These are phyloP conservation scores for Immersiella caudata DNA, from an alignment of 495 filamentous ascomycete species.

Conservation along the genomic window DNA sequence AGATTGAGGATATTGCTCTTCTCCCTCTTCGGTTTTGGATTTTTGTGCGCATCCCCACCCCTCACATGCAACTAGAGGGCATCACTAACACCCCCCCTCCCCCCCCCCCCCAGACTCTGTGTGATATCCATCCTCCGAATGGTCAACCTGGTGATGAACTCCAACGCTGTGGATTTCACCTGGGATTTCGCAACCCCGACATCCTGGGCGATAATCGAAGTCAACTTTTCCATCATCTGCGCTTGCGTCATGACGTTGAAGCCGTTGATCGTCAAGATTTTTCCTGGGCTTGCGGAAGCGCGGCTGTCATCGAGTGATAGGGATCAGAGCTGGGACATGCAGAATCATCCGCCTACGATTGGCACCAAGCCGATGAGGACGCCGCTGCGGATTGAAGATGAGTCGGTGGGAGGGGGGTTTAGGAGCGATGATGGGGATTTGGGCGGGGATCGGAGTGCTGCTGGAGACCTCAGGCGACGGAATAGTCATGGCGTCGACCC, in stretches of 20 bases:
- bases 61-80: background rate
- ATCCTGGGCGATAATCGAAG: background rate
- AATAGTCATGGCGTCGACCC: too few species aligned
- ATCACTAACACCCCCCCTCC: background rate
- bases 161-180: background rate
- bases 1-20: background rate
- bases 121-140: background rate
- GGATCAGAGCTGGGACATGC: background rate
- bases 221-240: background rate
- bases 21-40: constrained; percentile 3
- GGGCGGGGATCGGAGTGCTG: too few species aligned
- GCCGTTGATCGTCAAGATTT: background rate
- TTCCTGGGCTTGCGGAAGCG: background rate
- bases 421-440: too few species aligned
- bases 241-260: background rate
- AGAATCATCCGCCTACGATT: constrained; percentile 4
- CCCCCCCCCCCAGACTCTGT: background rate
- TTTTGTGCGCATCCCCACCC: background rate
- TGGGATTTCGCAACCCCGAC: background rate
- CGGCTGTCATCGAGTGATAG: background rate
- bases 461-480: too few species aligned
- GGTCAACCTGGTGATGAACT: background rate
- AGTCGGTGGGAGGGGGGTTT: background rate
- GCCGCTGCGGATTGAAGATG: background rate
- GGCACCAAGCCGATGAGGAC: background rate